These are phyloP conservation scores for Termitomyces sp. DNA, from an alignment of 768 basidiomycete species.

Conservation along the genomic window DNA sequence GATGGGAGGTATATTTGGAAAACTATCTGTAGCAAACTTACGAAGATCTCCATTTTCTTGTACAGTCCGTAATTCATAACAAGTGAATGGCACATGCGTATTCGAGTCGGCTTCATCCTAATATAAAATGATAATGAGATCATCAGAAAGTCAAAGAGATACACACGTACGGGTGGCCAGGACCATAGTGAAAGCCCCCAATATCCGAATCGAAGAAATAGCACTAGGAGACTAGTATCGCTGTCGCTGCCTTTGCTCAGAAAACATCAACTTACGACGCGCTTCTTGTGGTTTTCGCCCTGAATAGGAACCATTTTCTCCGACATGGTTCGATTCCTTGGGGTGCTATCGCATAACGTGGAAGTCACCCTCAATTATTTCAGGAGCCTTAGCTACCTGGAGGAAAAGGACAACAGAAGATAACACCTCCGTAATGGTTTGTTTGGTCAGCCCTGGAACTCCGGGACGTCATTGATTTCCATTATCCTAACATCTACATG, in stretches of 20 bases:
- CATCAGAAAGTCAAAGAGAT: constrained; percentile 3
- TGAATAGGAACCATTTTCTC: constrained; percentile 58
- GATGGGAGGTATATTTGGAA: neutral
- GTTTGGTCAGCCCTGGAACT: constrained; percentile 2
- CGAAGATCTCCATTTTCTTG: constrained; percentile 99
- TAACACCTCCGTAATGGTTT: constrained; percentile 3
- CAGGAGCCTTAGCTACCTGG: neutral
- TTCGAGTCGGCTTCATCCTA: constrained; percentile 96
- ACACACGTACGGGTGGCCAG: constrained; percentile 71
- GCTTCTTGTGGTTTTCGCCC: constrained; percentile 74
- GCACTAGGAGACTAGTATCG: constrained; percentile 47
- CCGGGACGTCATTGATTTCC: constrained; percentile 6
- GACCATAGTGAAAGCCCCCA: constrained; percentile 99
- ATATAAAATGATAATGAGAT: constrained; percentile 7
- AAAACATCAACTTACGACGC: constrained; percentile 61
- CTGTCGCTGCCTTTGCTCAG: neutral
- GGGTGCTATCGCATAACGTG: constrained; percentile 9
- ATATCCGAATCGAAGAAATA: constrained; percentile 99
- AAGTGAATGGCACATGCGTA: constrained; percentile 98
- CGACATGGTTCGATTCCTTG: constrained; percentile 23
- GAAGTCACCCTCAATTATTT: neutral
- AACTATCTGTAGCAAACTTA: constrained; percentile 36
- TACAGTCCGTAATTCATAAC: constrained; percentile 99
- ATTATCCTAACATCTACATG: neutral
- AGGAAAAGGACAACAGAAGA: neutral